Evolutionary conservation across 805 yeast genomes (phyloP).

Genomic region (Zygoascus ofunaensis): DNA sequence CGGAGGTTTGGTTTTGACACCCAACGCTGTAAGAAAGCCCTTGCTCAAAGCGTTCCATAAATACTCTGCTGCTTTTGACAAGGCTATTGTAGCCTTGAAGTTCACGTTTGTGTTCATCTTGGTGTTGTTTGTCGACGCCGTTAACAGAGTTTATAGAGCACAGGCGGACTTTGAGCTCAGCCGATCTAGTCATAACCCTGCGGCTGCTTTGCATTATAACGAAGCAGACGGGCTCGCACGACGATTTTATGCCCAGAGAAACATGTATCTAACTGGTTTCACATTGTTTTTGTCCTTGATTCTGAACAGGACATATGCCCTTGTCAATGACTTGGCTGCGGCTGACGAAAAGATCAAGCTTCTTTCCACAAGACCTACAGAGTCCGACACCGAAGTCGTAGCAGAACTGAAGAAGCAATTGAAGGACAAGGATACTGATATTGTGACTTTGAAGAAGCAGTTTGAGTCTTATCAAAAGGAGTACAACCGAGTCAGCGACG

Average conservation of each 20-base stretch:
- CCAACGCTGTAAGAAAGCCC: slow-evolving; percentile 61
- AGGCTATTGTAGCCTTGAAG: slow-evolving; percentile 67
- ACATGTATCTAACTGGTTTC: slow-evolving; percentile 91
- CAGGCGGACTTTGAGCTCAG: slow-evolving; percentile 40
- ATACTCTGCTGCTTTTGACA: slow-evolving; percentile 60
- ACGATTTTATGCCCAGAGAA: slow-evolving; percentile 91
- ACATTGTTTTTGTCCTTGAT: slow-evolving; percentile 83
- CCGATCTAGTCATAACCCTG: slow-evolving; percentile 27
- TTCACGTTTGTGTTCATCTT: slow-evolving; percentile 77
- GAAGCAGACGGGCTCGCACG: slow-evolving; percentile 82
- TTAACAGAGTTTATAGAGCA: slow-evolving; percentile 70
- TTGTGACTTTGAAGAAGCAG: slow-evolving; percentile 62
- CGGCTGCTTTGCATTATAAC: slow-evolving; percentile 35
- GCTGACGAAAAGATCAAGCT: slow-evolving; percentile 43
- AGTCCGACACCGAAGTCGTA: slow-evolving; percentile 20
- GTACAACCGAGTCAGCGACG: slow-evolving; percentile 41
- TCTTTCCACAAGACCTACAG: slow-evolving; percentile 15
- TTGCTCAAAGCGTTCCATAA: slow-evolving; percentile 48
- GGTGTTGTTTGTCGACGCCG: slow-evolving; percentile 77
- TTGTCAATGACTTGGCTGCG: slow-evolving; percentile 18
- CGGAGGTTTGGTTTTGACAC: slow-evolving; percentile 78
- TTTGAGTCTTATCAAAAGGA: slow-evolving; percentile 57
- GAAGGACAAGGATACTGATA: slow-evolving; percentile 51
- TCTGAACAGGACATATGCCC: slow-evolving; percentile 64
- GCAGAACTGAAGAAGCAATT: slow-evolving; percentile 36